A percentile compares a stretch with the other conserved stretches of the same genome.
Conservation (phyloP, 169 alveolate genomes). For the Eimeria necatrix region DNA sequence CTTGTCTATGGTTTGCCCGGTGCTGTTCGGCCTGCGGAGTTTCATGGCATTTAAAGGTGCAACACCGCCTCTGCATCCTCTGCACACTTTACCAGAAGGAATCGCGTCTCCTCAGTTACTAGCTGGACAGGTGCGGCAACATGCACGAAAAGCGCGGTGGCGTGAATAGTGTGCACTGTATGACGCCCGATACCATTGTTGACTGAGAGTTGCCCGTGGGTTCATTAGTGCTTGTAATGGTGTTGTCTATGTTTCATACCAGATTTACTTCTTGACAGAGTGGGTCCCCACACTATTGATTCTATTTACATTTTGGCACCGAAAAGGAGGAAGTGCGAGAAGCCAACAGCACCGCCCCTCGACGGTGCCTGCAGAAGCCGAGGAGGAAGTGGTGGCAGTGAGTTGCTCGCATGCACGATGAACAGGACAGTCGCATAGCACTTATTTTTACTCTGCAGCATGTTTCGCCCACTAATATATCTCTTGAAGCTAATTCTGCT, state of each 20-base stretch:
- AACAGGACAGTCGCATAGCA: too few relatives aligned
- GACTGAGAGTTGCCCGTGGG: neutral
- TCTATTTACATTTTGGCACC: conserved; percentile 79
- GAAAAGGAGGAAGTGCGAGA: conserved; percentile 14
- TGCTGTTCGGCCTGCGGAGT: conserved; percentile 62
- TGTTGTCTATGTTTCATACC: neutral
- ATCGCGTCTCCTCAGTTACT: conserved; percentile 10
- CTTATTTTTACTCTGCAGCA: too few relatives aligned
- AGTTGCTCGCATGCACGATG: neutral
- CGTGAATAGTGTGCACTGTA: neutral
- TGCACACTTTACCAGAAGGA: neutral
- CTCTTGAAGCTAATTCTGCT: too few relatives aligned
- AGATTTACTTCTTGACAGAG: conserved; percentile 72
- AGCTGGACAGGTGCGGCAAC: conserved; percentile 59
- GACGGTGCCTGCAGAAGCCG: conserved; percentile 20
- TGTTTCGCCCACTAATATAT: too few relatives aligned
- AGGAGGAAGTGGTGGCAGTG: conserved; percentile 48
- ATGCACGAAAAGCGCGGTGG: neutral
- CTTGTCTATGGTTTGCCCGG: conserved; percentile 71
- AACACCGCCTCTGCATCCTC: conserved; percentile 77
- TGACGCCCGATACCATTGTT: neutral
- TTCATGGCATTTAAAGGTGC: conserved; percentile 68
- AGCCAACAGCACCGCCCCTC: conserved; percentile 52
- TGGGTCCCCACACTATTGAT: conserved; percentile 74
- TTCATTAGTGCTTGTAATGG: neutral